Conservation (phyloP, 2,329 filamentous ascomycete genomes). For the Fusarium scirpi region DNA sequence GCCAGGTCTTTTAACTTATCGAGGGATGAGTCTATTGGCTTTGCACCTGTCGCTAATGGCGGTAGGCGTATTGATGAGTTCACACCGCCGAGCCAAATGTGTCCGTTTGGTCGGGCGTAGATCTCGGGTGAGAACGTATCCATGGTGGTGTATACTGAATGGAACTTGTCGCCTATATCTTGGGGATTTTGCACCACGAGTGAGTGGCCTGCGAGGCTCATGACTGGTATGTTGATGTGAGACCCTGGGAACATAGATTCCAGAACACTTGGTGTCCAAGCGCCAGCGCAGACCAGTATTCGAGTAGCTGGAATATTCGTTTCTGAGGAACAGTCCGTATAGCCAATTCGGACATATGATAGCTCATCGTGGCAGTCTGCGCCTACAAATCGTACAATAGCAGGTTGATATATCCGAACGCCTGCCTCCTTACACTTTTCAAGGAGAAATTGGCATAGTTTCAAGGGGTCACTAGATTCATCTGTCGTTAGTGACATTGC, state of each 20-base stretch:
- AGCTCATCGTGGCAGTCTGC: constrained; percentile 64
- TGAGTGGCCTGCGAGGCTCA: constrained; percentile 76
- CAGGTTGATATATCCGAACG: constrained; percentile 75
- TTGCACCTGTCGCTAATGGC: constrained; percentile 45
- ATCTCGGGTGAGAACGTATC: constrained; percentile 76
- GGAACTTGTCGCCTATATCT: constrained; percentile 63
- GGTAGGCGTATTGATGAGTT: constrained; percentile 75
- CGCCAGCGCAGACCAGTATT: constrained; percentile 75
- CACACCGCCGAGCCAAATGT: constrained; percentile 80
- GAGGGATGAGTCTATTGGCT: constrained; percentile 52
- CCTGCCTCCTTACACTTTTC: constrained; percentile 67
- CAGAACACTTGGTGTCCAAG: constrained; percentile 79
- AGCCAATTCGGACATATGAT: constrained; percentile 63
- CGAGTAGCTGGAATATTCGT: constrained; percentile 71
- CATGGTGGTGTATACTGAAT: constrained; percentile 76
- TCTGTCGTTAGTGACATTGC: constrained; percentile 9
- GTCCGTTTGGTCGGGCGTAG: constrained; percentile 73
- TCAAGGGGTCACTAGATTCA: constrained; percentile 69
- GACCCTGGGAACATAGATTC: constrained; percentile 71
- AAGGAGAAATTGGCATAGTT: constrained; percentile 75
- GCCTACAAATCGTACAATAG: constrained; percentile 64
- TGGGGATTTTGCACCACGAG: constrained; percentile 71
- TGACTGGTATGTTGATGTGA: constrained; percentile 60
- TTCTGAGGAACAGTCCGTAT: constrained; percentile 58
- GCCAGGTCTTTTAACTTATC: constrained; percentile 63